Evolutionary conservation across 768 basidiomycete species (phyloP), one percentile per base, ranked within the genome.

Genomic region (Auricularia cornea): DNA sequence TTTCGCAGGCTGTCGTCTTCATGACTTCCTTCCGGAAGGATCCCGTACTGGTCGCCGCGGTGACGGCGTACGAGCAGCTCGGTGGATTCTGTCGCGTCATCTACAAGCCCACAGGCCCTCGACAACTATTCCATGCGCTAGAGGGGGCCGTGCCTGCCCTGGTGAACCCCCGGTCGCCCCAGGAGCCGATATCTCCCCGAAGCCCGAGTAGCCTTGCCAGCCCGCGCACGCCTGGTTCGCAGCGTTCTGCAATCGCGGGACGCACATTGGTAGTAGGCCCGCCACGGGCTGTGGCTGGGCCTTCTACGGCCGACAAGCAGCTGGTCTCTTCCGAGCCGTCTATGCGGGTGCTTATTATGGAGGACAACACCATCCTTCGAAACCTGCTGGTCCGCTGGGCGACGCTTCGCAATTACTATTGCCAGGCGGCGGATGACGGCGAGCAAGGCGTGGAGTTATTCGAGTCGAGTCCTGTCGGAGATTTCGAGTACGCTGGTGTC

Each of bases 71-170:
- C 70, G 91, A 93, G 71, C 79, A 80, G 51, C 83, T 87, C 12
- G 94, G 94, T 10, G 94, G 94, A 30, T 90, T 92, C 73, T 93
- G 90, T 73, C 87, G 90, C n/a, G 79, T 93, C 28, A 75, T 95
- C 14, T 90, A 88, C 81, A 98, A 97, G 72, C 94, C 94, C 11
- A 86, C 86, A 29, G 92, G 94, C 2, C 94, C 94, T 3, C 83
- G 84, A 52, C 84, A 88, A 26, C 80, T 96, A 62, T 81, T 85
- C 30, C 72, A 80, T 4, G 81, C 85, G 28, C 76, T 95, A 64
- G 87, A 86, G 10, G 35, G 69, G 81, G 87, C 11, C 82, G 83
- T 71, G 63, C 87, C 29, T 81, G 85, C 70, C 78, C 81, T 3
- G 74, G 84, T 56, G 82, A 79, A 59, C 84, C 87, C 52, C 11